A percentile compares a stretch with the other conserved stretches of the same genome.
These are phyloP conservation scores for Eugenia klotzschiana DNA, from an alignment of 441 rosid species.

Conservation along the genomic window DNA sequence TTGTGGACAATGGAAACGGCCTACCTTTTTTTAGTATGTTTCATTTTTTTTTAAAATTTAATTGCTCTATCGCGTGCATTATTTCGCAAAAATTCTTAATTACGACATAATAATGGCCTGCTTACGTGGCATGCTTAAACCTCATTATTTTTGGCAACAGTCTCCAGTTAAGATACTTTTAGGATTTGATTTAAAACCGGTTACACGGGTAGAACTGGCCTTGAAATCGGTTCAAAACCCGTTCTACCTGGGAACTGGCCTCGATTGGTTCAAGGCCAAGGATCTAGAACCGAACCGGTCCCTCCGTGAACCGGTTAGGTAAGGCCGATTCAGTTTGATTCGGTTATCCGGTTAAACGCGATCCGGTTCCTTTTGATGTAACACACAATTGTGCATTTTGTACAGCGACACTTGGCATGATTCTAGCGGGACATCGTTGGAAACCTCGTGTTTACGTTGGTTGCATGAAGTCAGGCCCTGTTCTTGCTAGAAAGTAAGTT, in stretches of 20 bases:
- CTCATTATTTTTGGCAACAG: too few species aligned
- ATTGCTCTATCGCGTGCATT: background rate
- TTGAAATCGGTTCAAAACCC: background rate
- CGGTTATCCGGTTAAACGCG: fast-evolving
- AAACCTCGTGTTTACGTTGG: slow-evolving; percentile 54
- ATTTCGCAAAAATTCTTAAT: fast-evolving
- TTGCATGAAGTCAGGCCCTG: slow-evolving; percentile 92
- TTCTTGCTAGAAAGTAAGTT: slow-evolving; percentile 49
- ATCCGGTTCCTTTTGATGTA: fast-evolving
- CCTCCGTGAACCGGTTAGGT: background rate
- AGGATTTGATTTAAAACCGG: background rate
- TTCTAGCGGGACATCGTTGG: slow-evolving; percentile 28
- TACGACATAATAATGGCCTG: background rate
- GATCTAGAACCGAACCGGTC: background rate
- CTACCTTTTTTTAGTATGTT: background rate
- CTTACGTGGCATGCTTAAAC: too few species aligned
- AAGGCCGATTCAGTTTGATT: background rate
- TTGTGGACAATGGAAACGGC: background rate
- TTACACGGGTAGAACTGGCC: background rate
- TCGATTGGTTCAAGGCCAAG: background rate
- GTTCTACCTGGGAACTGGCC: background rate
- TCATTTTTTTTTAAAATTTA: background rate
- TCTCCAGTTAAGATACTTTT: too few species aligned
- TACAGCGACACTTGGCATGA: slow-evolving; percentile 42
- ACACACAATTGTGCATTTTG: background rate